A percentile compares a stretch with the other conserved stretches of the same genome.
These are phyloP conservation scores for Aureoboletus auriporus DNA, from an alignment of 768 basidiomycete species.

Conservation along the genomic window DNA sequence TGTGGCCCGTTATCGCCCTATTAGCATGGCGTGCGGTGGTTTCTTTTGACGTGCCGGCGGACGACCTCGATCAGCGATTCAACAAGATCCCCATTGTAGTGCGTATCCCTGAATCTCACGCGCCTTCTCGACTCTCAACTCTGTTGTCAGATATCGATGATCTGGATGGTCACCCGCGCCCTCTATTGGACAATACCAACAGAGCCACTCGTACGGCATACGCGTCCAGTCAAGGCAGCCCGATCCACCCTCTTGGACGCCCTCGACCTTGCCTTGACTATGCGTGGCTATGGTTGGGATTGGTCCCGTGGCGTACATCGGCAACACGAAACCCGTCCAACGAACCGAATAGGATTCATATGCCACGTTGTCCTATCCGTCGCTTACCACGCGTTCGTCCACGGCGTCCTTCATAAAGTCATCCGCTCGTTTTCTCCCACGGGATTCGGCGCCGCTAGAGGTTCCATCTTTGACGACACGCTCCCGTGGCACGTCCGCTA, in stretches of 20 bases:
- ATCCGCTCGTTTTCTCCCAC: conserved; percentile 45
- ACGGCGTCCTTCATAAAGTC: neutral
- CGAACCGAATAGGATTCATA: conserved; percentile 36
- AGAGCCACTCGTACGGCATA: neutral
- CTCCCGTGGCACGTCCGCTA: conserved; percentile 25
- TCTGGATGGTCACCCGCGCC: neutral
- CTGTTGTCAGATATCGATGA: conserved; percentile 11
- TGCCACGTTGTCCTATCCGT: conserved; percentile 41
- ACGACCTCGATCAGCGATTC: neutral
- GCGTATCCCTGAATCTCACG: neutral
- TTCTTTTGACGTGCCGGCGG: conserved; percentile 6
- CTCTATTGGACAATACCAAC: neutral
- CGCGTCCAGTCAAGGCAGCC: too few species aligned
- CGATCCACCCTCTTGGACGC: conserved; percentile 31
- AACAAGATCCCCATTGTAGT: conserved; percentile 9
- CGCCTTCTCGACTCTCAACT: neutral
- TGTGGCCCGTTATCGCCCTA: conserved; percentile 44
- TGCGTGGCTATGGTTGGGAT: conserved; percentile 58
- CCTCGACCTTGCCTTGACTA: conserved; percentile 46
- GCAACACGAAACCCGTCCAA: conserved; percentile 19
- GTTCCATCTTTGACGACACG: conserved; percentile 30
- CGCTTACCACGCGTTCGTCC: conserved; percentile 33
- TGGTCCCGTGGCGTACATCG: conserved; percentile 39
- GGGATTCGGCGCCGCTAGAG: conserved; percentile 27
- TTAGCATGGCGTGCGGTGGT: conserved; percentile 36